Base-by-base conservation (phyloP, 208 protist genomes). In the Leptomonas seymouri region DNA sequence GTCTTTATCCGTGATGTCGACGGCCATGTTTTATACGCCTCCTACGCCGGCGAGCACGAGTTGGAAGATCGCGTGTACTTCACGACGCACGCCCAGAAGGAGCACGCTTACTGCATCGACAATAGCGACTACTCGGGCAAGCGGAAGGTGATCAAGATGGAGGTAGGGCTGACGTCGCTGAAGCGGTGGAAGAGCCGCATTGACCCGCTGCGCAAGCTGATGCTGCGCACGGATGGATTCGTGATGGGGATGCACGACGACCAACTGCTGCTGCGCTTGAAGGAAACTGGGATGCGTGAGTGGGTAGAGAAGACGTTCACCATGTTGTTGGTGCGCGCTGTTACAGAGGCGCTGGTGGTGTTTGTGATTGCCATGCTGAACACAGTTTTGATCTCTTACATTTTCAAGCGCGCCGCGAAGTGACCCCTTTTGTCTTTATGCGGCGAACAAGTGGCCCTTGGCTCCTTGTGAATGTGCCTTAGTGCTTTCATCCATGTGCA, bases 101-200 rank as follows among this genome's bases (percentile, higher is more conserved):
- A 93, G 62, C 84, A 95, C 65, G 76, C 90, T 0, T 95, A 87
- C 71, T 95, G 90, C 64, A 82, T 95, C 48, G 84, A 95, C 80
- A 95, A 93, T 63, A 54, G 74, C 1, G 70, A 71, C 20, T 89
- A 93, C 77, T 80, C 81, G 0, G 72, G 80, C 11, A 51, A 42
- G 21, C 68, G 48, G 21, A 93, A 95, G 61, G 62, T 73, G 39
- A 83, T 95, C 42, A 81, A 89, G 49, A 86, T 95, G 79, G 76
- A 81, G 31, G 73, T 95, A 36, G 87, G 86, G 0, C 46, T 93
- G 18, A 90, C 83, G 2, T 95, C 90, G 5, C 72, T 93, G 25
- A 88, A 91, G 61, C 78, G 86, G 3, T 93, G 85, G 86, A 93
- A 90, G 78, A 67, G 69, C 62, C 74, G 82, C 44, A 87, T 95